A percentile compares a stretch with the other conserved stretches of the same genome.
Conservation (phyloP, 495 filamentous ascomycete genomes). For the Hamigera avellanea region DNA sequence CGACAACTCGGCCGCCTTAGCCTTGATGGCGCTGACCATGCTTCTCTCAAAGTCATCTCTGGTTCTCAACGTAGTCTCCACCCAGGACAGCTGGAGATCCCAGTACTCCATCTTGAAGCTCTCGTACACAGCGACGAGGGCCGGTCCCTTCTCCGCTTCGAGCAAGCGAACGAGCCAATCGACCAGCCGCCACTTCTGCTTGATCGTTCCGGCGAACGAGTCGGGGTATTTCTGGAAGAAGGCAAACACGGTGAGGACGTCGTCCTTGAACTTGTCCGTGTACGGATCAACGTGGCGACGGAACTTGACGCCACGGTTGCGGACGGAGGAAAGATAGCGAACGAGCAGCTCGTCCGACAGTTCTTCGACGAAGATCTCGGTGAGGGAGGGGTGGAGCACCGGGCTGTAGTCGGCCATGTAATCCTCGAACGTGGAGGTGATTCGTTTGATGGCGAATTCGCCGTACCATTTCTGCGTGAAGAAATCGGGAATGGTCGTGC, state of each 20-base stretch:
- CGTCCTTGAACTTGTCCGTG: slow-evolving; percentile 81
- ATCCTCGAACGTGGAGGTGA: slow-evolving; percentile 86
- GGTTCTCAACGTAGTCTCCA: slow-evolving; percentile 79
- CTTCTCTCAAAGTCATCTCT: slow-evolving; percentile 89
- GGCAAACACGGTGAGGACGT: slow-evolving; percentile 70
- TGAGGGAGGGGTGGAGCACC: slow-evolving; percentile 71
- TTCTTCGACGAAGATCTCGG: slow-evolving; percentile 84
- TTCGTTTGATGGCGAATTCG: slow-evolving; percentile 71
- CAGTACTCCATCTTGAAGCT: slow-evolving; percentile 77
- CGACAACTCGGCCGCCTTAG: slow-evolving; percentile 70
- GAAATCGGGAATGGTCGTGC: slow-evolving; percentile 67
- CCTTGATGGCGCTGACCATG: slow-evolving; percentile 80
- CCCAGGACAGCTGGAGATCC: slow-evolving; percentile 92
- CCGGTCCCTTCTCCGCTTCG: slow-evolving; percentile 56
- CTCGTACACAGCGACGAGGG: slow-evolving; percentile 65
- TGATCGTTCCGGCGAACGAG: slow-evolving; percentile 60
- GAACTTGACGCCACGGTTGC: slow-evolving; percentile 87
- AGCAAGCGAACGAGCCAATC: slow-evolving; percentile 69
- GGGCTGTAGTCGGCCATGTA: slow-evolving; percentile 77
- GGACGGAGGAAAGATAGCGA: slow-evolving; percentile 72
- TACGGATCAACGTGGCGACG: slow-evolving; percentile 63
- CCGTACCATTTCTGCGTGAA: slow-evolving; percentile 87
- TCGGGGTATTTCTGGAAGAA: slow-evolving; percentile 52
- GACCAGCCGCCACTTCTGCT: slow-evolving; percentile 83
- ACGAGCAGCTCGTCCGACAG: slow-evolving; percentile 81